Percentiles rank a stretch among this genome's conserved stretches.
These are phyloP conservation scores for Stylonectria norvegica DNA, from an alignment of 2,329 filamentous ascomycete genomes.

Conservation along the genomic window DNA sequence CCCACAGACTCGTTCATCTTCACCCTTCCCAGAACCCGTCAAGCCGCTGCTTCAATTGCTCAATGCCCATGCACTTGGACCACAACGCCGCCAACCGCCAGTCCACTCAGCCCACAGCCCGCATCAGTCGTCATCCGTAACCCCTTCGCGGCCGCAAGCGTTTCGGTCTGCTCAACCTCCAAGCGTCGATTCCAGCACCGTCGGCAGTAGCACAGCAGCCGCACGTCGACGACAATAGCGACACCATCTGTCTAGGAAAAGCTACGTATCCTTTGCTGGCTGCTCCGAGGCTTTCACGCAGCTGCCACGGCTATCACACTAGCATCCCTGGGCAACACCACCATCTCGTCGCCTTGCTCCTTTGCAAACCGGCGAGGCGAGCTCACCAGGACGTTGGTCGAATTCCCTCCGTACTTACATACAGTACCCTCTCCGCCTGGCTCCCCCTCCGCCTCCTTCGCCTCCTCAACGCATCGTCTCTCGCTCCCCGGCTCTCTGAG, in stretches of 20 bases:
- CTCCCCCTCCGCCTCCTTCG: constrained; percentile 18
- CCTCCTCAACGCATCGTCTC: constrained; percentile 20
- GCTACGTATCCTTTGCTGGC: constrained; percentile 14
- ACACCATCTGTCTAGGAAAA: constrained; percentile 16
- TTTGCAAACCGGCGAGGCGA: constrained; percentile 15
- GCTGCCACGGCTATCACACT: constrained; percentile 21
- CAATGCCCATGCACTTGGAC: constrained; percentile 28
- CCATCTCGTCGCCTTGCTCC: constrained; percentile 4
- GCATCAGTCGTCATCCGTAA: constrained; percentile 29
- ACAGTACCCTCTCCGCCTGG: constrained; percentile 24
- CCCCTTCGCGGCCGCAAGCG: constrained; percentile 26
- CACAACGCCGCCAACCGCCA: constrained; percentile 29
- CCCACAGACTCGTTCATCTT: constrained; percentile 35
- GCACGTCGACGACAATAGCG: constrained; percentile 11
- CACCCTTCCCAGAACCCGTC: constrained; percentile 30
- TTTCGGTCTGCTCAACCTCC: constrained; percentile 21
- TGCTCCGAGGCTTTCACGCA: constrained; percentile 14
- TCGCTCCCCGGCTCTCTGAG: constrained; percentile 20
- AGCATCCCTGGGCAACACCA: constrained; percentile 16
- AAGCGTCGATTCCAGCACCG: constrained; percentile 13
- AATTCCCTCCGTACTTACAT: constrained; percentile 24
- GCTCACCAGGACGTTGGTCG: constrained; percentile 16
- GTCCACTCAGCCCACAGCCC: constrained; percentile 27
- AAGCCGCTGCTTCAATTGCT: constrained; percentile 27
- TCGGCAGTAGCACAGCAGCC: constrained; percentile 24